These are phyloP conservation scores for Cyberlindnera xishuangbannaensis DNA, from an alignment of 805 yeast genomes.

Conservation along the genomic window DNA sequence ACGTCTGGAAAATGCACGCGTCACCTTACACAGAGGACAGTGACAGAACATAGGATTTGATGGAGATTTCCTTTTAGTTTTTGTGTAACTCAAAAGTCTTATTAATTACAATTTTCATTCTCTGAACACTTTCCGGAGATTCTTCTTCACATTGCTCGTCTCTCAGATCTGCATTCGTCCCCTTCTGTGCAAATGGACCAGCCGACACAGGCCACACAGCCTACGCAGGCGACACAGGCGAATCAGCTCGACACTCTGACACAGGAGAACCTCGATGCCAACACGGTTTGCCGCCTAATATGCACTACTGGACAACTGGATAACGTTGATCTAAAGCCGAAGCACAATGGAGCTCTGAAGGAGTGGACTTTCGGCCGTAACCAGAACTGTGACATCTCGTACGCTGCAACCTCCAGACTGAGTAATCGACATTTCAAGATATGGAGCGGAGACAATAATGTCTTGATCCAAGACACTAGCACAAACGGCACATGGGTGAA, in stretches of 20 bases:
- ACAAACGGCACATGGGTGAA: conserved; percentile 93
- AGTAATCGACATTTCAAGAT: conserved; percentile 72
- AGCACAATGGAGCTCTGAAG: conserved; percentile 27
- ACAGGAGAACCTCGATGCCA: conserved; percentile 33
- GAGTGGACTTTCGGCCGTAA: conserved; percentile 77
- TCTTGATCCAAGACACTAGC: conserved; percentile 54
- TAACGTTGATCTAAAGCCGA: conserved; percentile 39
- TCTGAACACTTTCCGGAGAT: too few species aligned
- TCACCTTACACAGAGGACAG: too few species aligned
- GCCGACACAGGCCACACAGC: conserved; percentile 37
- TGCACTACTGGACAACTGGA: conserved; percentile 54
- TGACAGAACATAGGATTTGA: too few species aligned
- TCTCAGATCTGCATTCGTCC: too few species aligned
- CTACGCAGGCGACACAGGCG: conserved; percentile 33
- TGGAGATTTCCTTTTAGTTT: too few species aligned
- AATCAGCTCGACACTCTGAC: conserved; percentile 25
- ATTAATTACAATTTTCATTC: too few species aligned
- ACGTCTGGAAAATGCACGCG: too few species aligned
- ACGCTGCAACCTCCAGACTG: conserved; percentile 56
- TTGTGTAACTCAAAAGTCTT: too few species aligned
- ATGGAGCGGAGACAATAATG: conserved; percentile 55
- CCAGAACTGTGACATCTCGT: conserved; percentile 52
- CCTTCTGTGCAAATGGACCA: conserved; percentile 23
- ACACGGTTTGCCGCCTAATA: conserved; percentile 48
- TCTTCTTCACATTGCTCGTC: too few species aligned